These are phyloP conservation scores for Acacia concinna DNA, from an alignment of 331 rosid genomes.

Conservation along the genomic window DNA sequence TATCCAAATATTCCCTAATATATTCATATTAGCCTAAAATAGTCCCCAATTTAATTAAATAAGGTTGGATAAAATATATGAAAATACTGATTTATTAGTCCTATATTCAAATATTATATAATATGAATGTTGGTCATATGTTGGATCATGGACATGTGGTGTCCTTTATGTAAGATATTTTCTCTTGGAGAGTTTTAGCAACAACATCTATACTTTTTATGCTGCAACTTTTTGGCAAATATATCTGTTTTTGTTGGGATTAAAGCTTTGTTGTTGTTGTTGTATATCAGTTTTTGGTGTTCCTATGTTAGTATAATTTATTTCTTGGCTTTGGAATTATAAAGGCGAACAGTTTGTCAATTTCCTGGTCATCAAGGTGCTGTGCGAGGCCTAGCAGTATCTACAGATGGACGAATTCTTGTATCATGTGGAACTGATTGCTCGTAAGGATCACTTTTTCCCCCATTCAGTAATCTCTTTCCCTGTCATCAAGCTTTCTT, in stretches of 20 bases:
- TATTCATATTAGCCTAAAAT: too few relatives aligned
- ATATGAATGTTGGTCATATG: neutral
- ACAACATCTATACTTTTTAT: neutral
- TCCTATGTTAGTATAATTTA: conserved; percentile 16
- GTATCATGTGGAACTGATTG: conserved; percentile 93
- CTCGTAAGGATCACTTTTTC: conserved; percentile 54
- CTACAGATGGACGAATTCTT: conserved; percentile 76
- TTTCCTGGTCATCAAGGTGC: conserved; percentile 98
- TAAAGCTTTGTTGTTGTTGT: too few relatives aligned
- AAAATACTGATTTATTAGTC: too few relatives aligned
- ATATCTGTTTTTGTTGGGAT: neutral
- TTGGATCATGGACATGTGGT: neutral
- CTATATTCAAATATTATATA: neutral
- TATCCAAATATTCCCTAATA: too few relatives aligned
- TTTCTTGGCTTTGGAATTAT: conserved; percentile 7
- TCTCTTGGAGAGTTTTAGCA: neutral
- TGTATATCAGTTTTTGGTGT: neutral
- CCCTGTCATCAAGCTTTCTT: conserved; percentile 1
- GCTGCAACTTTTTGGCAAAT: neutral
- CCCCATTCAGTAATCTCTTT: neutral
- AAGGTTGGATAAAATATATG: too few relatives aligned
- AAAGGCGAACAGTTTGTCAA: conserved; percentile 65
- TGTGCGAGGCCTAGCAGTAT: conserved; percentile 74
- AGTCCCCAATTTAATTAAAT: too few relatives aligned
- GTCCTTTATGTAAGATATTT: neutral